Evolutionary conservation across 2,329 filamentous ascomycete species (phyloP), one percentile per base, ranked within the genome.

Genomic region (Ceratocystis cubensis): DNA sequence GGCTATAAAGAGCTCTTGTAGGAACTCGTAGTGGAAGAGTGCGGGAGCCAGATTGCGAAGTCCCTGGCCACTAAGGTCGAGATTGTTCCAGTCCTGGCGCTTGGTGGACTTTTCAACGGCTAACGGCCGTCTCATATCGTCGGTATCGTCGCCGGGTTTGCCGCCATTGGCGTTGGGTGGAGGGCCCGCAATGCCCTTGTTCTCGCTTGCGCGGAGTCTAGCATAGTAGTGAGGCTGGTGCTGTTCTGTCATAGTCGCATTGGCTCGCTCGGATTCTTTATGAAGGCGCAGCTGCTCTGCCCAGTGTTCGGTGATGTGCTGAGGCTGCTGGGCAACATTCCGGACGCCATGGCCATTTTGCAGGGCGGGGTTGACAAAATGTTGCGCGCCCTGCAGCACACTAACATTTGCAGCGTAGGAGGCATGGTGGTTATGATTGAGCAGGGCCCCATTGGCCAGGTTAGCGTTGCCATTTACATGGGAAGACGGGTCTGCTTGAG

Each of bases 61-160:
- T 22, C 93, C 93, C 78, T 97, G 94, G n/a, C 94, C 94, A 71
- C 92, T 94, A 74, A 97, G 87, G 76, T 99, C 94, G 71, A 99
- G 81, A 70, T 92, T 91, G 75, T 90, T 85, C 94, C 94, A 97
- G 72, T 92, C 88, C 75, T 96, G 88, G 70, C 87, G 80, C 72
- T 86, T 85, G 69, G 83, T 80, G 68, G 83, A 80, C 72, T 83
- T 83, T 68, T 88, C 84, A 66, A 88, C 80, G 71, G 87, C 87
- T 71, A 86, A 82, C 41, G 84, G 84, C 66, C 84, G 76, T 71
- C 84, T 80, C 71, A 82, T 79, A 71, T 85, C 83, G 61, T 81
- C 81, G 17, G 77, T 71, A 68, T 84, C 82, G 61, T 85, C 83
- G 61, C 78, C 77, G 37, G 81, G 77, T 30, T 84, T 79, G 4